Base-by-base conservation (phyloP, 2,329 filamentous ascomycete genomes). In the Aspergillus sclerotialis region DNA sequence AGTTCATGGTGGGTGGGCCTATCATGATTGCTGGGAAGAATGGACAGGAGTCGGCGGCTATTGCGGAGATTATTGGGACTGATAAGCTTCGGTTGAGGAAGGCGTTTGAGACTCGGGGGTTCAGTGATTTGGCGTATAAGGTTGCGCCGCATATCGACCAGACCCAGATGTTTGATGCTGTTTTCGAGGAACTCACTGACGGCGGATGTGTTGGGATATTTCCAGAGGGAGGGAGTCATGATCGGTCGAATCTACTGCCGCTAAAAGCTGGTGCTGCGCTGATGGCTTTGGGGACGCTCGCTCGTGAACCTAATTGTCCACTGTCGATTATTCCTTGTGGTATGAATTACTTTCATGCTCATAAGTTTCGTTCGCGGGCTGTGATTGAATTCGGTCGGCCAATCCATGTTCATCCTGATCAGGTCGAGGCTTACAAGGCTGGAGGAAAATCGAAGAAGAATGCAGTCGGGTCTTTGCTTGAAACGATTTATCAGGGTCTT, bases 331-430 rank as follows among this genome's bases (percentile, higher is more conserved):
- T 95, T 16, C 89, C 89, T 3, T 87, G 90, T 29, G 89, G 89
- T 46, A 94, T 95, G 89, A 95, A 95, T 63, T 95, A 95, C 63
- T 95, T 95, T 65, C 88, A 95, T 63, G 84, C 89, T 0, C 89
- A 95, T 73, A 95, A 95, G 61, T 95, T 95, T 63, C 82, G 89
- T 31, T 94, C 89, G 42, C 78, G 89, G 57, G 89, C 87, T 29
- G 89, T 95, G 5, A 79, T 95, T 39, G 89, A 95, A 57, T 95
- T 95, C 49, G 89, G 90, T 5, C 78, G 78, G n/a, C 86, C 89
- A 0, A 80, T 94, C 44, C 83, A 93, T 44, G 80, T 94, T 8
- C 82, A 87, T 2, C 69, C 70, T n/a, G 82, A 92, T 49, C 69
- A 94, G 17, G 84, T 94, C 5, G 75, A 87, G 43, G 78, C 86